Evolutionary conservation across 2,329 filamentous ascomycete genomes (phyloP), one percentile per base, ranked within the genome.

Genomic region (Fusarium falciforme): DNA sequence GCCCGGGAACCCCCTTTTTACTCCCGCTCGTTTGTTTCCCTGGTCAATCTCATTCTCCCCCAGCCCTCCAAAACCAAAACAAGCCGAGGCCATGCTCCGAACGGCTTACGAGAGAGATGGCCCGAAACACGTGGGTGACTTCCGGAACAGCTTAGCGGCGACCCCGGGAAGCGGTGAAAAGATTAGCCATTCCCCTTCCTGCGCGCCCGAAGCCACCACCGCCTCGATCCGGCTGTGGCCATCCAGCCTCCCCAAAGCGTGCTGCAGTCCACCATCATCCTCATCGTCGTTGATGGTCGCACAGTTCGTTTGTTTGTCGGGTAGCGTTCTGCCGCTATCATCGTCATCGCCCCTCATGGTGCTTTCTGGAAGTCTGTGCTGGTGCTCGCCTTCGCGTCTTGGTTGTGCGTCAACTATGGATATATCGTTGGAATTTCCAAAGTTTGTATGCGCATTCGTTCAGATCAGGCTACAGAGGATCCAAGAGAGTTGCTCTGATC

Each of bases 131-230:
- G 77, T 78, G 77, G 77, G 69, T 64, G 63, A 65, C 67, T 78
- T 77, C 76, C 76, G 74, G 70, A 77, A 78, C 35, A 68, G 77
- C 68, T 78, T 78, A 78, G 77, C 65, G 74, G 76, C 64, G 55
- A 73, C 68, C 64, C 75, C 55, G 58, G 68, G 27, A 62, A 72
- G 75, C 72, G 75, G 76, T 78, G 73, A 75, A 78, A 78, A 76
- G 47, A 74, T 78, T 71, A 20, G 55, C 70, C 72, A 71, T 76
- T 74, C 67, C 71, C 59, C 47, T 62, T 65, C 52, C 52, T 55
- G 22, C 63, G 55, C 38, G 64, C 55, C 49, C 49, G 66, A 52
- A 73, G 67, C 70, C 68, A 72, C 64, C 64, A 71, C 58, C 70
- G 62, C 66, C 67, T 76, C 68, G 66, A 77, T 75, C 62, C 65